Base-by-base conservation (phyloP, 148 eudicot genomes). In the Rhododendron vialii region DNA sequence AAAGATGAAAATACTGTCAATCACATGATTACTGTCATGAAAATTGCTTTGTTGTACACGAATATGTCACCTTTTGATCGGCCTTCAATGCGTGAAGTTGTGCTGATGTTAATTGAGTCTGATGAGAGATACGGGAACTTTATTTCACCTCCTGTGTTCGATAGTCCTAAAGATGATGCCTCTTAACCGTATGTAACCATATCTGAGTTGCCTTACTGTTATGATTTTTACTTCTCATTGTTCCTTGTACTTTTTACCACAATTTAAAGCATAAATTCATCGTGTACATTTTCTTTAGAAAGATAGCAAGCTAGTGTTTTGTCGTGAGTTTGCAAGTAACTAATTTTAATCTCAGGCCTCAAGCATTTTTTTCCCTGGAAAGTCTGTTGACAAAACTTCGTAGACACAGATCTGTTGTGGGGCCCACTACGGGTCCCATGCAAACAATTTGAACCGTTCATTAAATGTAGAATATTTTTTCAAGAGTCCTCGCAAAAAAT, bases 31-130 rank as follows among this genome's bases (percentile, higher is more conserved):
- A 91, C 88, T 11, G 93, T 94, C 36, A 84, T 95, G 85, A 97
- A 95, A 90, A 92, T 97, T 48, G 98, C 98, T 53, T 82, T 97
- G 28, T 15, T 97, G 47, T 97, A 98, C 94, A 93, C 96, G 28
- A 94, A 88, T 89, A 85, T 92, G 94, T 92, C 98, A 43, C 98
- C 99, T 1, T 91, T 75, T 81, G 98, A 95, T 43, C 94, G 98
- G 17, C 99, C 99, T 10, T 89, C 98, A 0, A 96, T 95, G 99
- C 89, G 98, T 51, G 96, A 95, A 88, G 99, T 95, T 26, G 98
- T 96, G 88, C 85, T 89, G 78, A 96, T 96, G 99, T 87, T 96
- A 84, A 89, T 95, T 2, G 96, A 95, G 85, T 96, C 99, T 14
- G 87, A 90, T 69, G 94, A 92, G 86, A 90, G 86, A 88, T 95